Evolutionary conservation across 2,329 filamentous ascomycete species (phyloP), one percentile per base, ranked within the genome.

Genomic region (Fusarium sp.): DNA sequence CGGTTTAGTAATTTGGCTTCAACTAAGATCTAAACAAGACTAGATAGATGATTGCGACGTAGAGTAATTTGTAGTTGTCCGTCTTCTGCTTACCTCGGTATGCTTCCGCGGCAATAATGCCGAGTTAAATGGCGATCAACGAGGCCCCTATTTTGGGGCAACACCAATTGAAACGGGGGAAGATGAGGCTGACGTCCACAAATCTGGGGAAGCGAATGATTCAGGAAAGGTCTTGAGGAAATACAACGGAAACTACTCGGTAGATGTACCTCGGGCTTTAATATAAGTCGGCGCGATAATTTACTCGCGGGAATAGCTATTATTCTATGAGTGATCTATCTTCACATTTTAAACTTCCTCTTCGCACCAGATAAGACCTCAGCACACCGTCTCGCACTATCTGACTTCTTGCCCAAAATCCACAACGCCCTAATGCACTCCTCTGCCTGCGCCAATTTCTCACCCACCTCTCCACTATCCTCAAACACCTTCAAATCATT

Each of bases 391-490:
- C 68, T 72, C 7, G 76, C 75, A 58, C 76, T 87, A 69, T 88
- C 85, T 1, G 85, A 87, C 70, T 88, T 88, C 54, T 83, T 82
- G 0, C 86, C 86, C 22, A 88, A 75, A 54, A 84, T 83, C 82
- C 85, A 86, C 38, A 88, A 75, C 3, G 84, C 86, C 67, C 81
- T 80, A 9, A 87, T 81, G 67, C 85, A 88, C 55, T 82, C 78
- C 41, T 84, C 81, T 45, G 82, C 83, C 18, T 81, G 78, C 15
- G 65, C 70, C 25, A 83, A 72, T 12, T 76, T 77, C 10, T 81
- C 75, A n/a, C 64, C 52, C 24, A 70, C 65, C 2, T 70, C 65
- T 3, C 76, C 73, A 5, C 71, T 73, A 8, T 74, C 61, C 30
- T 72, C 69, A 54, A 76, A 59, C 27, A 76, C 68, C 9, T 52